Evolutionary conservation across 2,329 filamentous ascomycete genomes (phyloP).

Genomic region (Emergomyces pasteurianus): DNA sequence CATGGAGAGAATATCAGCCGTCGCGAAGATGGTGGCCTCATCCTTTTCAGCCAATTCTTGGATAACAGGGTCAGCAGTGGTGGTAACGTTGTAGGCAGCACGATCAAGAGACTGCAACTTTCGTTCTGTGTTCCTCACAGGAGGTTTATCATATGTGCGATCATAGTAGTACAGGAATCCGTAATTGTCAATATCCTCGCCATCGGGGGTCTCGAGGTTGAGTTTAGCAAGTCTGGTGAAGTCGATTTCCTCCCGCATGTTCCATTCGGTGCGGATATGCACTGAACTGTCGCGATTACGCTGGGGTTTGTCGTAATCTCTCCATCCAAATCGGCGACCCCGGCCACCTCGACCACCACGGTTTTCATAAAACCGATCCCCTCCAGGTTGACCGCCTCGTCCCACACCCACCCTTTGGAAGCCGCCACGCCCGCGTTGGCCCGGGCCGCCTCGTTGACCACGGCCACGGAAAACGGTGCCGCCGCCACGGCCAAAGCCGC

Average conservation of each 20-base stretch:
- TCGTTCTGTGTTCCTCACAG: slow-evolving; percentile 77
- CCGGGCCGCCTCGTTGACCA: slow-evolving; percentile 62
- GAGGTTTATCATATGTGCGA: slow-evolving; percentile 83
- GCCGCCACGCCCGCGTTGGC: slow-evolving; percentile 57
- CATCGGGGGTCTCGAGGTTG: slow-evolving; percentile 87
- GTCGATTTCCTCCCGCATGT: slow-evolving; percentile 94
- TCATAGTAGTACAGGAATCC: slow-evolving; percentile 99
- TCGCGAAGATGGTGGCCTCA: slow-evolving; percentile 93
- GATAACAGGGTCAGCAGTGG: slow-evolving; percentile 88
- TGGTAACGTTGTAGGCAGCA: slow-evolving; percentile 95
- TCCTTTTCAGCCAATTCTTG: slow-evolving; percentile 94
- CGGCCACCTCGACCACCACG: slow-evolving; percentile 56
- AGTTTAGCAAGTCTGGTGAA: slow-evolving; percentile 91
- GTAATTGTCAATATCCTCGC: slow-evolving; percentile 89
- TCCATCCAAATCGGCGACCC: slow-evolving; percentile 89
- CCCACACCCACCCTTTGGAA: slow-evolving; percentile 62
- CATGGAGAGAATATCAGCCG: slow-evolving; percentile 95
- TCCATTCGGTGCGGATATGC: slow-evolving; percentile 92
- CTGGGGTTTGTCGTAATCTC: slow-evolving; percentile 96
- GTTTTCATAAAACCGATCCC: slow-evolving; percentile 55
- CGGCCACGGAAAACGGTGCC: slow-evolving; percentile 78
- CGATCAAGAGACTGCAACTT: slow-evolving; percentile 83
- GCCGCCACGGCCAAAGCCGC: slow-evolving; percentile 72
- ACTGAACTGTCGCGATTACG: slow-evolving; percentile 93
- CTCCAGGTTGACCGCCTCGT: slow-evolving; percentile 52